Evolutionary conservation across 192 early-diverging fungal species (phyloP).

Genomic region (Backusella macrospora): DNA sequence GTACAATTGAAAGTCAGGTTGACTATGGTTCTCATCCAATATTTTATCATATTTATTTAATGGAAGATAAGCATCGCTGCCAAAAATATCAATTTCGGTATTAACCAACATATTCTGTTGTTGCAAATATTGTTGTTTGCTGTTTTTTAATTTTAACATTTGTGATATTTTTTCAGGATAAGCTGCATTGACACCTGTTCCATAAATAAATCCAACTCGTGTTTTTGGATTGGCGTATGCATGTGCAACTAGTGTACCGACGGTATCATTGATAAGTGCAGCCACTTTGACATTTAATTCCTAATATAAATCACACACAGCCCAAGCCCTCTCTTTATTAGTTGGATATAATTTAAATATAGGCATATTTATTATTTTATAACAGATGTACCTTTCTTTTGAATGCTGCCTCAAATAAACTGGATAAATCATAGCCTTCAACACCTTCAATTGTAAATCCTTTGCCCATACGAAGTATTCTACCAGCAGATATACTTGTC

Average conservation of each 20-base stretch:
- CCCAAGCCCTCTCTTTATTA: too few relatives aligned
- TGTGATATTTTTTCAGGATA: slow-evolving; percentile 81
- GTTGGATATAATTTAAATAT: background rate
- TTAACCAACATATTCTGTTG: slow-evolving; percentile 84
- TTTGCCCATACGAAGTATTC: slow-evolving; percentile 70
- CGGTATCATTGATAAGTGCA: slow-evolving; percentile 96
- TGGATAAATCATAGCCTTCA: slow-evolving; percentile 80
- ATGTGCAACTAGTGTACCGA: slow-evolving; percentile 86
- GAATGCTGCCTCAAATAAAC: slow-evolving; percentile 80
- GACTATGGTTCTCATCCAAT: slow-evolving; percentile 77
- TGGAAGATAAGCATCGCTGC: slow-evolving; percentile 76
- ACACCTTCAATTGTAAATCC: slow-evolving; percentile 82
- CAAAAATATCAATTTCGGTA: slow-evolving; percentile 92
- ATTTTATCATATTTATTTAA: slow-evolving; percentile 82
- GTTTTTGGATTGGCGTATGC: slow-evolving; percentile 84
- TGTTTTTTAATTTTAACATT: slow-evolving; percentile 70
- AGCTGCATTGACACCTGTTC: slow-evolving; percentile 94
- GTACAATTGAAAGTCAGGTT: slow-evolving; percentile 84
- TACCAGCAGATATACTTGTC: slow-evolving; percentile 43
- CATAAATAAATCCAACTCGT: slow-evolving; percentile 86
- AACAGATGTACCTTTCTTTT: slow-evolving; percentile 48
- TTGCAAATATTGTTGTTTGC: slow-evolving; percentile 54
- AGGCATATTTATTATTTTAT: slow-evolving; percentile 2
- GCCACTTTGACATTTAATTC: slow-evolving; percentile 73
- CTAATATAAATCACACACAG: slow-evolving; percentile 39